phyloP scores from a whole-genome alignment of 495 filamentous ascomycete species.

The Immersiella caudata region DNA sequence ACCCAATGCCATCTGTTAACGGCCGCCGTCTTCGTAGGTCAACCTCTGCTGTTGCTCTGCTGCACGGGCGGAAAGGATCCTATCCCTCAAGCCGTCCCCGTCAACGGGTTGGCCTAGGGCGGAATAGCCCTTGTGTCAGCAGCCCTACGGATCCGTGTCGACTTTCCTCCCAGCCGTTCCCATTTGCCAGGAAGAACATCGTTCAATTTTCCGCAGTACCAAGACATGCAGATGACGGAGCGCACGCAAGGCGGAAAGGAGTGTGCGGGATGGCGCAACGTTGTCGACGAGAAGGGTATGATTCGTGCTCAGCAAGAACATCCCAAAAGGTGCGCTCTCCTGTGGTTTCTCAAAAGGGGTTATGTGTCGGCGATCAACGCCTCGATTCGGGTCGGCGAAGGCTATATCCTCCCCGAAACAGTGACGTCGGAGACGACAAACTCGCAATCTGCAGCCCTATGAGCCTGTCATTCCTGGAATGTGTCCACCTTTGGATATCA shows the following conservation, averaged over 20 bases:
- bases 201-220: neutral
- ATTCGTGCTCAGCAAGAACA: neutral
- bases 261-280: neutral
- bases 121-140: neutral
- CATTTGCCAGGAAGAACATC: neutral
- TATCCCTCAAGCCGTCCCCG: slow-evolving; percentile 12
- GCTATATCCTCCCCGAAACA: neutral
- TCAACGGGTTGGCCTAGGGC: neutral
- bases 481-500: too few relatives aligned
- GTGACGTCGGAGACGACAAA: neutral
- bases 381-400: neutral
- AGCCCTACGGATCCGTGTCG: neutral
- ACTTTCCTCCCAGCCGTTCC: neutral
- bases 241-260: too few relatives aligned
- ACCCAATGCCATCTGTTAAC: neutral
- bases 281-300: neutral
- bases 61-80: slow-evolving; percentile 13
- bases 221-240: neutral
- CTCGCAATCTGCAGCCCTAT: neutral
- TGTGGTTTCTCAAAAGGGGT: neutral
- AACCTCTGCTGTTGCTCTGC: neutral
- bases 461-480: neutral
- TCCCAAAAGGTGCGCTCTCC: neutral
- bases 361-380: neutral
- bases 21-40: neutral